These are phyloP conservation scores for Pichia sp. DNA, from an alignment of 1,139 yeast genomes.

Conservation along the genomic window DNA sequence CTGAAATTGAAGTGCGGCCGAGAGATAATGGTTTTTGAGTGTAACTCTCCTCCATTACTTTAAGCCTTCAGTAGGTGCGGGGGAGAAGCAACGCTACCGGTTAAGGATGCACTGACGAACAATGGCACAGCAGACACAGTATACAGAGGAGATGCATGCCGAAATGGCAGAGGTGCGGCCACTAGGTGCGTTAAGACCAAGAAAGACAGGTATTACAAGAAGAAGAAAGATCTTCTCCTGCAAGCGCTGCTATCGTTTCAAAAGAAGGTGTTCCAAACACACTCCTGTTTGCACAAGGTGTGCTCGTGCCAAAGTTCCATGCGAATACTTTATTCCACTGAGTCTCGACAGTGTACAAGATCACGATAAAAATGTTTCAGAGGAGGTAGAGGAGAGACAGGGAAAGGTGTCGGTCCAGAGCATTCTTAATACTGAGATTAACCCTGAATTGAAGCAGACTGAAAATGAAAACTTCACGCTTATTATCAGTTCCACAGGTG, in stretches of 20 bases:
- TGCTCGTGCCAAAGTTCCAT: conserved; percentile 5
- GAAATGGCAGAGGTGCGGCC: no score
- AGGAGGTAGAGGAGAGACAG: not conserved
- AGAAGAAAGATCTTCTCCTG: conserved; percentile 17
- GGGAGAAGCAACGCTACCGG: no score
- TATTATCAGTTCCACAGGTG: conserved; percentile 18
- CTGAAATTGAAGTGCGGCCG: no score
- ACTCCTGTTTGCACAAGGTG: conserved; percentile 17
- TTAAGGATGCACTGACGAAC: no score
- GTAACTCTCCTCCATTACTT: no score
- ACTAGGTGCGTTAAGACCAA: no score
- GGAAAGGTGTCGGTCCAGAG: conserved; percentile 1
- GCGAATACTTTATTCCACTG: conserved; percentile 19
- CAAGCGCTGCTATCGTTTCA: conserved; percentile 15
- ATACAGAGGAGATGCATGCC: no score
- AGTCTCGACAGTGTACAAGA: not conserved
- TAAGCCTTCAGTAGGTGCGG: no score
- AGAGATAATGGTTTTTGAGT: no score
- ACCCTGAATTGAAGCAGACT: conserved; percentile 12
- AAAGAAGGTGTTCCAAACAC: conserved; percentile 18
- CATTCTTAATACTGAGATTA: conserved; percentile 14
- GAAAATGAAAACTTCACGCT: conserved; percentile 18
- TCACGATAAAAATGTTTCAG: conserved; percentile 2
- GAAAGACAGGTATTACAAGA: conserved; percentile 3
- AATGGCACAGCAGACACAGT: no score